A percentile compares a stretch with the other conserved stretches of the same genome.
phyloP scores from a whole-genome alignment of 1,284 basidiomycete genomes.

The Porodaedalea pini region DNA sequence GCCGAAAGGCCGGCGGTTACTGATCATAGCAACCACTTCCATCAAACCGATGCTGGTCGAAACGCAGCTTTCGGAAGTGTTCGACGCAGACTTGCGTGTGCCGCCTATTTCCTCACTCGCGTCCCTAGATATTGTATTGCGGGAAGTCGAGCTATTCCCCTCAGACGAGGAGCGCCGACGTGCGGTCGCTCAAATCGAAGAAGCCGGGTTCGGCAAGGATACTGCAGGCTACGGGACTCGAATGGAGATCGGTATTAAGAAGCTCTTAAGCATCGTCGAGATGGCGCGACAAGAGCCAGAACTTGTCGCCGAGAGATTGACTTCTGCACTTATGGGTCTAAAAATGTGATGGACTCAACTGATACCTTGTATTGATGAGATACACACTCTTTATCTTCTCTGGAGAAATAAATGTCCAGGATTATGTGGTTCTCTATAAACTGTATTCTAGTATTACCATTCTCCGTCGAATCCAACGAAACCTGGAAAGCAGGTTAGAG shows the following conservation, averaged over 20 bases:
- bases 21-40: constrained; percentile 92
- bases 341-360: constrained; percentile 36
- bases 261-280: constrained; percentile 87
- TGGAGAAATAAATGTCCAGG: background rate
- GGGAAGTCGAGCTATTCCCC: constrained; percentile 81
- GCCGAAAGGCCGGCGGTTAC: constrained; percentile 92
- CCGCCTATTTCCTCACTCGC: constrained; percentile 76
- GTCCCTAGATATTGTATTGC: constrained; percentile 75
- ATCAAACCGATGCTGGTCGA: constrained; percentile 85
- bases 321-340: constrained; percentile 64
- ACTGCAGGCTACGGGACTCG: constrained; percentile 40
- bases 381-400: background rate
- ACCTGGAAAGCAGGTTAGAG: constrained; percentile 37
- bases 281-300: constrained; percentile 95
- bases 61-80: constrained; percentile 84
- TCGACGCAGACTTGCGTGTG: constrained; percentile 87
- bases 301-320: constrained; percentile 71
- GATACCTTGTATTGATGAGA: background rate
- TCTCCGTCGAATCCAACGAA: constrained; percentile 82
- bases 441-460: constrained; percentile 45
- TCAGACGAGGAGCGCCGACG: constrained; percentile 53
- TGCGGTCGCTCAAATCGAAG: constrained; percentile 66
- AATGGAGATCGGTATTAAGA: constrained; percentile 91
- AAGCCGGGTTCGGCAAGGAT: constrained; percentile 71
- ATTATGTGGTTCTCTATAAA: background rate